Evolutionary conservation across 2,329 filamentous ascomycete species (phyloP).

Genomic region (Sordariomycetes sp.): DNA sequence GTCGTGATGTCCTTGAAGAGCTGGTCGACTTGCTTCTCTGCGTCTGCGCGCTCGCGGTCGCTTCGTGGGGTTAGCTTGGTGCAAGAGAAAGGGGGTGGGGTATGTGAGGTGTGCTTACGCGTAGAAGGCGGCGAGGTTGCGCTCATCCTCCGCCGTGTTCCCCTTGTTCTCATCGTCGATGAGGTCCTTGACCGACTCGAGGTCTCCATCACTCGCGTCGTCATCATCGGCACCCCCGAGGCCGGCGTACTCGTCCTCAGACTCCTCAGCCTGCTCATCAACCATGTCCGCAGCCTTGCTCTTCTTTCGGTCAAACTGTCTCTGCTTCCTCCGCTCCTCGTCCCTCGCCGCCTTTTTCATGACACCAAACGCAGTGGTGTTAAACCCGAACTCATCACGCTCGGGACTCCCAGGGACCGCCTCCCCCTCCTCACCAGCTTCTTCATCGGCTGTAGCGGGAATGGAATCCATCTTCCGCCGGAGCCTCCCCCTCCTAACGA

Average conservation of each 20-base stretch:
- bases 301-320: slow-evolving; percentile 66
- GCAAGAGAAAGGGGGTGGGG: not conserved
- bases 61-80: slow-evolving; percentile 25
- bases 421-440: slow-evolving; percentile 17
- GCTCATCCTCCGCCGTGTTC: slow-evolving; percentile 50
- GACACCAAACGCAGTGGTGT: slow-evolving; percentile 51
- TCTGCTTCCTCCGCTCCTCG: slow-evolving; percentile 25
- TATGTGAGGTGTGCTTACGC: slow-evolving; percentile 49
- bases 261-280: slow-evolving; percentile 90
- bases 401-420: slow-evolving; percentile 10
- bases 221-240: slow-evolving; percentile 84
- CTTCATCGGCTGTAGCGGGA: slow-evolving; percentile 23
- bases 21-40: slow-evolving; percentile 82
- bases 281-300: slow-evolving; percentile 80
- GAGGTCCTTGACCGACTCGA: slow-evolving; percentile 64
- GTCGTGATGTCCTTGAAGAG: slow-evolving; percentile 88
- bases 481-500: slow-evolving; percentile 45
- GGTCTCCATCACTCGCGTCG: slow-evolving; percentile 57
- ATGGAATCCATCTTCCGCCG: slow-evolving; percentile 24
- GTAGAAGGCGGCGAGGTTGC: slow-evolving; percentile 72
- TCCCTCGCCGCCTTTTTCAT: slow-evolving; percentile 50
- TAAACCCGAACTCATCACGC: slow-evolving; percentile 21
- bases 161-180: slow-evolving; percentile 53
- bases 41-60: slow-evolving; percentile 63
- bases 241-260: slow-evolving; percentile 94